Conservation (phyloP, 345 rosid genomes). For the Salix caprea region DNA sequence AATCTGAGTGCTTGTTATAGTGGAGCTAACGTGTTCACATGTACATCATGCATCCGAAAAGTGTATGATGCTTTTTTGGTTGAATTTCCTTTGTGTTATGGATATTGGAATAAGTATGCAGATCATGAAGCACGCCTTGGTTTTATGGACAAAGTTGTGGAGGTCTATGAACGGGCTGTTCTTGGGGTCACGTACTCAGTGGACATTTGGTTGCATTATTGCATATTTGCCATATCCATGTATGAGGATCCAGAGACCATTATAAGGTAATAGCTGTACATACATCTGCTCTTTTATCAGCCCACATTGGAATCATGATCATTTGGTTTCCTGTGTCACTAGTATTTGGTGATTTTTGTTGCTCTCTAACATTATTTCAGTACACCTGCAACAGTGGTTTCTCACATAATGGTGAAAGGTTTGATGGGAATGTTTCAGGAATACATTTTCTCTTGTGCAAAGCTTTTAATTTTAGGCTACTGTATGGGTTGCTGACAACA, state of each 20-base stretch:
- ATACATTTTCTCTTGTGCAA: constrained; percentile 34
- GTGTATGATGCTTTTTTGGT: constrained; percentile 89
- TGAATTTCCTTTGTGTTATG: constrained; percentile 95
- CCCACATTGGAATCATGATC: constrained; percentile 29
- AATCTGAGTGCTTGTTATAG: not conserved
- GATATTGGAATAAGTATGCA: constrained; percentile 98
- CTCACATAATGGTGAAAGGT: constrained; percentile 60
- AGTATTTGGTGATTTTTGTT: constrained; percentile 37
- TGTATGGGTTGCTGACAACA: constrained; percentile 18
- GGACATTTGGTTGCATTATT: constrained; percentile 94
- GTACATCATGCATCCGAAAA: constrained; percentile 46
- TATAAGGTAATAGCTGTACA: constrained; percentile 65
- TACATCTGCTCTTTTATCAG: constrained; percentile 15
- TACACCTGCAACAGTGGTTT: constrained; percentile 67
- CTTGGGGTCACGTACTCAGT: constrained; percentile 93
- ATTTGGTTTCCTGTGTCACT: constrained; percentile 25
- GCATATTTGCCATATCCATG: constrained; percentile 69
- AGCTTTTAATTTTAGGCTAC: constrained; percentile 33
- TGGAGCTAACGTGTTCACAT: constrained; percentile 16
- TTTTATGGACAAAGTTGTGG: constrained; percentile 88
- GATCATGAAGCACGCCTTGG: constrained; percentile 90
- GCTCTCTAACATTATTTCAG: constrained; percentile 61
- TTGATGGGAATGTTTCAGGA: constrained; percentile 55
- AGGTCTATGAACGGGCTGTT: constrained; percentile 93
- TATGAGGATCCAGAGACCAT: constrained; percentile 94